A percentile compares a stretch with the other conserved stretches of the same genome.
phyloP scores from a whole-genome alignment of 768 basidiomycete species.

The Naganishia vishniacii region DNA sequence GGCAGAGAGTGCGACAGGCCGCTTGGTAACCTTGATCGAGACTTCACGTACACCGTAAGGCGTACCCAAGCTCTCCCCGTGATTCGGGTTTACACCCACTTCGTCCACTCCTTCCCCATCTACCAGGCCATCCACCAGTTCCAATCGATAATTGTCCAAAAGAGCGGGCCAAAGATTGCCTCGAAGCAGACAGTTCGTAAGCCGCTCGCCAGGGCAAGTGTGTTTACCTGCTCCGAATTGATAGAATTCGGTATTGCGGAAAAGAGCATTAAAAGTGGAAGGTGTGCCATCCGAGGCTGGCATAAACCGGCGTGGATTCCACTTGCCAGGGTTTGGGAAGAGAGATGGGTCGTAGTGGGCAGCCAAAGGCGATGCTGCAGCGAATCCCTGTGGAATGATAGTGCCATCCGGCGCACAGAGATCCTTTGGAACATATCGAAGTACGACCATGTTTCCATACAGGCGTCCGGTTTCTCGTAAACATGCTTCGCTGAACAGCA shows the following conservation, averaged over 20 bases:
- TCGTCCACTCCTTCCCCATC: conserved; percentile 6
- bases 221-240: not conserved
- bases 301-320: not conserved
- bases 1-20: conserved; percentile 7
- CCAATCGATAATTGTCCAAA: conserved; percentile 14
- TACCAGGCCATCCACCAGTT: conserved; percentile 11
- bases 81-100: conserved; percentile 1
- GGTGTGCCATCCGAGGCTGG: not conserved
- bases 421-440: conserved; percentile 1
- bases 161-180: conserved; percentile 13
- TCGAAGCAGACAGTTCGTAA: not conserved
- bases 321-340: not conserved
- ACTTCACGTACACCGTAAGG: conserved; percentile 10
- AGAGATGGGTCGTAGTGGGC: not conserved
- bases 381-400: too few relatives aligned
- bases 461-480: conserved; percentile 11
- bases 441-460: not conserved
- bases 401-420: not conserved
- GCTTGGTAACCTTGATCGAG: conserved; percentile 10
- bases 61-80: conserved; percentile 3
- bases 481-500: conserved; percentile 20
- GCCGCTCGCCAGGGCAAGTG: conserved; percentile 1
- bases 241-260: not conserved
- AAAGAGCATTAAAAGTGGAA: not conserved
- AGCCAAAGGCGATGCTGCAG: not conserved